Evolutionary conservation across 306 rosid genomes (phyloP).

Genomic region (Citrullus mucosospermus): DNA sequence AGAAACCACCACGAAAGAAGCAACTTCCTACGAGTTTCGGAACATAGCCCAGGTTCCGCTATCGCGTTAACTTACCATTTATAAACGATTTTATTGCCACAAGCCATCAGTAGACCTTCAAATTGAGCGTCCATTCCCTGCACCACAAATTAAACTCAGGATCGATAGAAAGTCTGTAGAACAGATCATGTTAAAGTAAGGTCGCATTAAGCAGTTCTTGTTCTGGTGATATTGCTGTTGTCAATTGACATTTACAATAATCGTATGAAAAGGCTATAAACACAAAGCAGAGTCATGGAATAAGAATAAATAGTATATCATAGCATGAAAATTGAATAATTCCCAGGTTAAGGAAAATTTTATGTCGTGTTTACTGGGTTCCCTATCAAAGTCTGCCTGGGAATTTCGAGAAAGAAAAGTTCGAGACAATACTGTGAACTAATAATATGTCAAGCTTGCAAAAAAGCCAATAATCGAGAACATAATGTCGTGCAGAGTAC

Average conservation of each 20-base stretch:
- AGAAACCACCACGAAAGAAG: slow-evolving; percentile 2
- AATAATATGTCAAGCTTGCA: not conserved
- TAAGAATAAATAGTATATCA: not conserved
- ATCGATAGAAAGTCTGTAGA: not conserved
- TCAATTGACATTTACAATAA: not conserved
- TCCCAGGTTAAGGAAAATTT: not conserved
- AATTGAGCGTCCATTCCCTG: not conserved
- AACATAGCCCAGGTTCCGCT: not conserved
- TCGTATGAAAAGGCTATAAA: not conserved
- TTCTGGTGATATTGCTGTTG: not conserved
- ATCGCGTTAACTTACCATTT: not conserved
- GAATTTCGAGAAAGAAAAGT: not conserved
- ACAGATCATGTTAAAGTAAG: too few species aligned
- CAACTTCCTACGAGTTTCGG: not conserved
- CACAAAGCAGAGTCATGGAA: not conserved
- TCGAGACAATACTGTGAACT: not conserved
- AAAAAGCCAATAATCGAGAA: not conserved
- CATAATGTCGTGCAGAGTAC: not conserved
- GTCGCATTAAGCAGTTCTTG: not conserved
- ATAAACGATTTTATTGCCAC: not conserved
- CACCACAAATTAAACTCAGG: not conserved
- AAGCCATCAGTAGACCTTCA: not conserved
- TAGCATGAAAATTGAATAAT: not conserved
- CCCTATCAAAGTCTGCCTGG: not conserved
- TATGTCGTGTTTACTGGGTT: not conserved